Evolutionary conservation across 2,329 filamentous ascomycete genomes (phyloP).

Genomic region (Fusarium ramigenum): DNA sequence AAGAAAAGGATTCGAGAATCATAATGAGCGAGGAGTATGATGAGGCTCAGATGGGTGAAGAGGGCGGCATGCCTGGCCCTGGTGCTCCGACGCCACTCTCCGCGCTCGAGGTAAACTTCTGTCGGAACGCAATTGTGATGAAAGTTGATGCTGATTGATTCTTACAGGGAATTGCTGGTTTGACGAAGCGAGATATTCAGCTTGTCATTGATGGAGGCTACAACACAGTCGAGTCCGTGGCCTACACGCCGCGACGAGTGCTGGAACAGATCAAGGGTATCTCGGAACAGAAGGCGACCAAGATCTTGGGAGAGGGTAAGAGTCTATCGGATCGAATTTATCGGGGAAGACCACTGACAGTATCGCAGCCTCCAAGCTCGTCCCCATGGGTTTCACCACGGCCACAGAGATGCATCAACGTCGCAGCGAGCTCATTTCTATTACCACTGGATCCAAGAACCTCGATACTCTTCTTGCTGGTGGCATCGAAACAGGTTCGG

Average conservation of each 20-base stretch:
- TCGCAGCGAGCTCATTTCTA: conserved; percentile 95
- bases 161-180: conserved; percentile 79
- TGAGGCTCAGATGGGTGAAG: conserved; percentile 72
- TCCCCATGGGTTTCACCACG: conserved; percentile 98
- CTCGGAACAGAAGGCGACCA: conserved; percentile 94
- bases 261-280: conserved; percentile 98
- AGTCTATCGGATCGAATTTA: not conserved
- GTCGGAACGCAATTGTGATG: not conserved
- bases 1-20: not conserved
- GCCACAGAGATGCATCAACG: conserved; percentile 99
- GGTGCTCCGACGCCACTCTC: conserved; percentile 92
- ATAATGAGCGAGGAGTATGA: conserved; percentile 69
- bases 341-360: conserved; percentile 12
- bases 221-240: conserved; percentile 94
- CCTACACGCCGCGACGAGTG: conserved; percentile 84
- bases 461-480: conserved; percentile 94
- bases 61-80: conserved; percentile 78
- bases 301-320: conserved; percentile 87
- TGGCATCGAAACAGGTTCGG: conserved; percentile 95
- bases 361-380: conserved; percentile 84
- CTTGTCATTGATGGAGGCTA: conserved; percentile 90
- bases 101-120: conserved; percentile 78
- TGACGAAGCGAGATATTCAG: conserved; percentile 96
- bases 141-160: conserved; percentile 12
- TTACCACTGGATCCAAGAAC: conserved; percentile 97